Base-by-base conservation (phyloP, 2,329 filamentous ascomycete genomes). In the Tolypocladium capitatum region DNA sequence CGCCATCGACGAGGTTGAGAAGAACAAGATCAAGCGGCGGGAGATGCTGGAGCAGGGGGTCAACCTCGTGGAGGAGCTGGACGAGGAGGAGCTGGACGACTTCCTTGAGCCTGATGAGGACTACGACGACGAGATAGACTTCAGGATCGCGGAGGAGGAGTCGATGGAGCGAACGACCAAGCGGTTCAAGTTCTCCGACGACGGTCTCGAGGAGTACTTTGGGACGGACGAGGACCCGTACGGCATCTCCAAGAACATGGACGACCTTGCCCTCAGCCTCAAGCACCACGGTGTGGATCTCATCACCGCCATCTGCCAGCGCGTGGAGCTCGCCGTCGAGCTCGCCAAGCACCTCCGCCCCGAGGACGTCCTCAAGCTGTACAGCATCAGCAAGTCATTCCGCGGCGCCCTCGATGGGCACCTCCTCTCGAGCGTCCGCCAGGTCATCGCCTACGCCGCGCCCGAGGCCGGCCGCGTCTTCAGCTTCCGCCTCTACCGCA, bases 321-420 rank as follows among this genome's bases (percentile, higher is more conserved):
- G 67, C 52, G 61, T 72, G 5, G 75, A 80, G 46, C 63, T 86
- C 4, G 63, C 73, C 41, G 66, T 81, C 43, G 66, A 74, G 44
- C 56, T 86, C 8, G 72, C 74, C 49, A 70, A 71, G 53, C 68
- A 75, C 49, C 70, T 87, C 20, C 60, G 63, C 8, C 63, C 77
- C 0, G 58, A 65, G 14, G 78, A 82, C 46, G 67, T 89, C 7
- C 60, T 88, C 50, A 73, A 68, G 41, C 70, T 89, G 32, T 87
- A 84, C 67, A 68, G 74, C 53, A 75, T 80, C 53, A 84, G 77
- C 60, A 76, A 70, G 47, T 68, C 74, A 33, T 83, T 86, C 58
- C 75, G 87, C 58, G 60, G 66, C 43, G 68, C 79, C 28, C 62
- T 86, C 56, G 75, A 83, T 58, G 66, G 68, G 46, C 70, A 81